phyloP scores from a whole-genome alignment of 129 eudicot species.

The sunflower (Helianthus annuus) region DNA sequence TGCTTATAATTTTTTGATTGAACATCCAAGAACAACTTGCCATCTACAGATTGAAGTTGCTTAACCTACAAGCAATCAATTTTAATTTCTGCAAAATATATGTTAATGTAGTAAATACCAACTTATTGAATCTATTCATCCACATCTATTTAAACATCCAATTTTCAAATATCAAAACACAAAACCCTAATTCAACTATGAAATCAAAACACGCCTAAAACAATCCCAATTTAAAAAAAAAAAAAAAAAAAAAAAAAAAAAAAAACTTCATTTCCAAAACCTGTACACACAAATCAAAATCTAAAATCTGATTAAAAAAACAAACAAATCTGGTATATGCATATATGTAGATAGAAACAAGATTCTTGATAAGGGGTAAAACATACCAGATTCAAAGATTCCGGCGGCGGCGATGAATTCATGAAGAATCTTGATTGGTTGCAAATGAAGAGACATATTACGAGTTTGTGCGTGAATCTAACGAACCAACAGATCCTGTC shows the following conservation, averaged over 20 bases:
- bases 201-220: background rate
- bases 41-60: no score
- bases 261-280: background rate
- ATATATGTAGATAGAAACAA: background rate
- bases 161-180: background rate
- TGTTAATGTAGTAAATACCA: no score
- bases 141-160: background rate
- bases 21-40: no score
- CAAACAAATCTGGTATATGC: background rate
- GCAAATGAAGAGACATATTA: constrained; percentile 29
- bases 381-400: background rate
- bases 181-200: background rate
- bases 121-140: background rate
- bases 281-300: background rate
- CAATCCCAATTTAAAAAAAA: background rate
- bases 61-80: no score
- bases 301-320: background rate
- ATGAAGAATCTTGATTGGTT: background rate
- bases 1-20: no score
- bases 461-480: constrained; percentile 45
- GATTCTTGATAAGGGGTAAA: background rate
- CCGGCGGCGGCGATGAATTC: background rate
- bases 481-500: background rate
- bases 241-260: no score
- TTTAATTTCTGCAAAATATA: no score